Percentiles rank a stretch among this genome's conserved stretches.
These are phyloP conservation scores for Zymoseptoria tritici DNA, from an alignment of 2,329 filamentous ascomycete species.

Conservation along the genomic window DNA sequence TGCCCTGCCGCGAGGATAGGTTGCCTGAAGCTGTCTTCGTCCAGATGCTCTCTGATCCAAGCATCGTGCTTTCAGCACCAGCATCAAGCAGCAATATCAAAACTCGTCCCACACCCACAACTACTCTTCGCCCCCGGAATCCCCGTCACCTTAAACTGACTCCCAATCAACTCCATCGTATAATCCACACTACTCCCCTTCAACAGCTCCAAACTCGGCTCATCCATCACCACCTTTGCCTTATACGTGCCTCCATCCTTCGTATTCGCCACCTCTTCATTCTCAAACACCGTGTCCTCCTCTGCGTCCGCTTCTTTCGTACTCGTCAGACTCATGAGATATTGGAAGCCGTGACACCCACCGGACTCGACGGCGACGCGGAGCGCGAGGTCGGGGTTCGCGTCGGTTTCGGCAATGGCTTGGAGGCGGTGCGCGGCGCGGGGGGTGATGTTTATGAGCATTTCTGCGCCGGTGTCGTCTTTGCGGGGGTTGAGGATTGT, in stretches of 20 bases:
- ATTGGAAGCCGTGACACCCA: constrained; percentile 97
- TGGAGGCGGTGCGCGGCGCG: constrained; percentile 68
- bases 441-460: constrained; percentile 75
- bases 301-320: constrained; percentile 52
- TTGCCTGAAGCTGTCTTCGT: no score
- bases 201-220: constrained; percentile 75
- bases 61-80: no score
- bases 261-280: constrained; percentile 35
- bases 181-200: constrained; percentile 95
- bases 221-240: constrained; percentile 84
- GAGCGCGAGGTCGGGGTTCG: constrained; percentile 74
- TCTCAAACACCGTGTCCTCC: constrained; percentile 85
- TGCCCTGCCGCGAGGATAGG: no score
- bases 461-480: constrained; percentile 77
- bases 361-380: constrained; percentile 87
- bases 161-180: constrained; percentile 88
- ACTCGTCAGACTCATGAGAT: constrained; percentile 77
- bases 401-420: constrained; percentile 48
- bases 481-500: constrained; percentile 61
- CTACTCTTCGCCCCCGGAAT: constrained; percentile 88
- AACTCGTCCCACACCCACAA: constrained; percentile 95
- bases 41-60: no score
- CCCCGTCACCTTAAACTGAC: constrained; percentile 92
- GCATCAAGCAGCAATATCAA: constrained; percentile 63
- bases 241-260: constrained; percentile 38